A percentile compares a stretch with the other conserved stretches of the same genome.
Conservation (phyloP, 306 rosid species). For the Cucurbita argyrosperma region DNA sequence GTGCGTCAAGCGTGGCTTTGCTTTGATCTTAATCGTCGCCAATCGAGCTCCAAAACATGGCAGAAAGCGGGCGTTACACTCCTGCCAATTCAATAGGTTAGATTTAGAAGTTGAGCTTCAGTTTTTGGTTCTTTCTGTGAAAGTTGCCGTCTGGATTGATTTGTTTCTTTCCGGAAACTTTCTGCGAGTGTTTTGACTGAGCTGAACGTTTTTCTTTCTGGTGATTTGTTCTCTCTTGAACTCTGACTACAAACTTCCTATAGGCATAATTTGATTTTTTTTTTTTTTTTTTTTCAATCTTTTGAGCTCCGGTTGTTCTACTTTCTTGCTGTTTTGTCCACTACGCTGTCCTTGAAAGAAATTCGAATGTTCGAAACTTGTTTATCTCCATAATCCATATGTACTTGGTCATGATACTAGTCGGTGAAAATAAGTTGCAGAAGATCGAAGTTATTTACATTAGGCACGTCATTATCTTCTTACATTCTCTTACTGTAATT, state of each 20-base stretch:
- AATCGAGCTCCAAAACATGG: constrained; percentile 16
- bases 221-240: background rate
- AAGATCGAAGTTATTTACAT: background rate
- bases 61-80: constrained; percentile 22
- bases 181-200: background rate
- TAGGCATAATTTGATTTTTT: background rate
- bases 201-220: background rate
- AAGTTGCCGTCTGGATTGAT: background rate
- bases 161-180: background rate
- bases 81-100: constrained; percentile 25
- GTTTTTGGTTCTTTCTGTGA: background rate
- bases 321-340: background rate
- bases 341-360: background rate
- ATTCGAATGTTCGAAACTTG: background rate
- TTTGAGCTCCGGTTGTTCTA: background rate
- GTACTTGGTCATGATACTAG: background rate
- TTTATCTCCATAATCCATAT: background rate
- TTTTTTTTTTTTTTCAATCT: background rate
- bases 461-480: background rate
- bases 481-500: background rate
- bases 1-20: background rate
- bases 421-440: background rate
- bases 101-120: background rate
- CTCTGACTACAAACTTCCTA: background rate
- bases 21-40: background rate